Conservation (phyloP, 352 stramenopile species). For the Peronosclerospora sorghi region DNA sequence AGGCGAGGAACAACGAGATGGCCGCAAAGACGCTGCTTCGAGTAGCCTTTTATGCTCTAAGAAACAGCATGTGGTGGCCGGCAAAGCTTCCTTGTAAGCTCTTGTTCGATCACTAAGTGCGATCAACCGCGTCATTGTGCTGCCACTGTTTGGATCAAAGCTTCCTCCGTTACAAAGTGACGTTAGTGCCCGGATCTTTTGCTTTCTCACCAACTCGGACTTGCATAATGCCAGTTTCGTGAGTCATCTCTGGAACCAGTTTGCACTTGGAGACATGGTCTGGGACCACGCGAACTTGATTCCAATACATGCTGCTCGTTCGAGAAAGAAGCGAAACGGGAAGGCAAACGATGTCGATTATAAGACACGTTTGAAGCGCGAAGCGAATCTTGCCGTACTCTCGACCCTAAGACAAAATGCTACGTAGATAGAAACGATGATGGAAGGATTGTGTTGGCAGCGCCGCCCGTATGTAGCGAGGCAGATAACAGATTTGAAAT, state of each 20-base stretch:
- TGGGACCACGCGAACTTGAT: conserved; percentile 77
- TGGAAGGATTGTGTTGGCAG: no score
- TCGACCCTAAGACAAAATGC: conserved; percentile 1
- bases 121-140: conserved; percentile 37
- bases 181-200: conserved; percentile 56
- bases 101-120: conserved; percentile 5
- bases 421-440: neutral
- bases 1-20: conserved; percentile 6
- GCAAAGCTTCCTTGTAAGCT: conserved; percentile 14
- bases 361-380: conserved; percentile 5
- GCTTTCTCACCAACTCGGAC: conserved; percentile 61
- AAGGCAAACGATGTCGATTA: neutral
- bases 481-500: no score
- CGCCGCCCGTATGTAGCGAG: no score
- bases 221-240: conserved; percentile 82
- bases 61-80: conserved; percentile 3
- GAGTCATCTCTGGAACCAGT: conserved; percentile 69
- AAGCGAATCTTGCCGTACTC: conserved; percentile 15
- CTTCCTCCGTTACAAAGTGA: conserved; percentile 49
- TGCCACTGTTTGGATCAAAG: conserved; percentile 57
- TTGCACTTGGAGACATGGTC: conserved; percentile 55
- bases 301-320: conserved; percentile 10
- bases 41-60: conserved; percentile 6
- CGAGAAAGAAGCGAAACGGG: conserved; percentile 5
- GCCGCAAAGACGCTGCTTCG: neutral